Percentiles rank a stretch among this genome's conserved stretches.
Evolutionary conservation across 2,329 filamentous ascomycete genomes (phyloP).

Genomic region (Venturia nashicola): DNA sequence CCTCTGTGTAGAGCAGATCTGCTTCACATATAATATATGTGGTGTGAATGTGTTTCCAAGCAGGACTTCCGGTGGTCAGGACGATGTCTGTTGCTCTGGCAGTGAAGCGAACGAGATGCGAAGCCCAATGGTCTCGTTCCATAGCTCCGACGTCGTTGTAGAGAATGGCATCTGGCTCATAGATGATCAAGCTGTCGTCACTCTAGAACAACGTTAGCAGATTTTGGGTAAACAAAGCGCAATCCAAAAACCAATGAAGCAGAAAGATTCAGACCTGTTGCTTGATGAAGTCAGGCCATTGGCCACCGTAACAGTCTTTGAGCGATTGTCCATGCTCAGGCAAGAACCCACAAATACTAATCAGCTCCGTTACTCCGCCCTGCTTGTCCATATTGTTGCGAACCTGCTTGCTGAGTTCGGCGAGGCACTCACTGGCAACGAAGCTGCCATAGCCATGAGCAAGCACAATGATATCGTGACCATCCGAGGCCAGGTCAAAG

Average conservation of each 20-base stretch:
- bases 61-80: background rate
- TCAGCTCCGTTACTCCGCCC: constrained; percentile 1
- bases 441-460: constrained; percentile 7
- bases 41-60: background rate
- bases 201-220: background rate
- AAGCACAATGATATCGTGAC: constrained; percentile 2
- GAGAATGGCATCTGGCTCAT: background rate
- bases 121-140: constrained; percentile 1
- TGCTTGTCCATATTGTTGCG: background rate
- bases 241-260: too few species aligned
- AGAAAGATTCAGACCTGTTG: background rate
- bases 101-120: constrained; percentile 3
- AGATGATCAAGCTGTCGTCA: background rate
- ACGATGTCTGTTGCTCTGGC: constrained; percentile 3
- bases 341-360: background rate
- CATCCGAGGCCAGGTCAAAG: constrained; percentile 1
- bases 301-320: background rate
- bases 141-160: constrained; percentile 4
- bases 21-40: background rate
- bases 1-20: background rate
- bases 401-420: constrained; percentile 5
- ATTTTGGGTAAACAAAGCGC: background rate
- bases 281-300: constrained; percentile 2
- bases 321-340: background rate
- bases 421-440: background rate